A percentile compares a stretch with the other conserved stretches of the same genome.
Evolutionary conservation across 1,284 basidiomycete species (phyloP).

Genomic region (Pseudozyma pruni): DNA sequence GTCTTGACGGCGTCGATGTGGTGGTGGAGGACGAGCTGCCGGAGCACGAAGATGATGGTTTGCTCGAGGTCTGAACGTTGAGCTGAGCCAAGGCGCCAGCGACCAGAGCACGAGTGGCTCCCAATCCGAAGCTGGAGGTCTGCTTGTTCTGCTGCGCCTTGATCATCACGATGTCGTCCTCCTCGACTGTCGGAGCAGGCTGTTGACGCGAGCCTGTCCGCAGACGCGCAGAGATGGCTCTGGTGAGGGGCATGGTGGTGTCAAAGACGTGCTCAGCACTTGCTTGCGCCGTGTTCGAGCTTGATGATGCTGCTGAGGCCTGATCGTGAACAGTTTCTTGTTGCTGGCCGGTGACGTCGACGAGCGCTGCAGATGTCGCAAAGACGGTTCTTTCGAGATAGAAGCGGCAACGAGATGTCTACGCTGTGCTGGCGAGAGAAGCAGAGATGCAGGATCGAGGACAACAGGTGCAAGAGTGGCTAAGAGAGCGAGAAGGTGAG

Average conservation of each 20-base stretch:
- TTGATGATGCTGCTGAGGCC: too few relatives aligned
- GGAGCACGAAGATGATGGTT: slow-evolving; percentile 13
- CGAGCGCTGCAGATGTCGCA: too few relatives aligned
- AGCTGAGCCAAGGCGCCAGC: slow-evolving; percentile 28
- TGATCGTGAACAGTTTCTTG: too few relatives aligned
- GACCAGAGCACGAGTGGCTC: slow-evolving; percentile 17
- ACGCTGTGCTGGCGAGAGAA: too few relatives aligned
- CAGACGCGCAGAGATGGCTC: slow-evolving; percentile 37
- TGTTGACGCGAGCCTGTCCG: slow-evolving; percentile 22
- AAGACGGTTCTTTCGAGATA: too few relatives aligned
- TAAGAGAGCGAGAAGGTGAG: too few relatives aligned
- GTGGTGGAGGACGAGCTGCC: slow-evolving; percentile 16
- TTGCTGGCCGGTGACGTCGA: too few relatives aligned
- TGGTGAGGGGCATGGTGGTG: slow-evolving; percentile 40
- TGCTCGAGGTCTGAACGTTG: slow-evolving; percentile 20
- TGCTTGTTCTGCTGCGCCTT: slow-evolving; percentile 24
- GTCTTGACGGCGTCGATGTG: slow-evolving; percentile 19
- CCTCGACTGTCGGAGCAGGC: slow-evolving; percentile 2
- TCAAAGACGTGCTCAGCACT: too few relatives aligned
- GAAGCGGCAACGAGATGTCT: neutral
- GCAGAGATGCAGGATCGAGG: too few relatives aligned
- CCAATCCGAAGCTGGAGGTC: slow-evolving; percentile 1
- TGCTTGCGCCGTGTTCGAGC: neutral
- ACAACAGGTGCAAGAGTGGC: too few relatives aligned
- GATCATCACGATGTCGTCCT: slow-evolving; percentile 22